These are phyloP conservation scores for Fusarium brachygibbosum DNA, from an alignment of 2,329 filamentous ascomycete species.

Conservation along the genomic window DNA sequence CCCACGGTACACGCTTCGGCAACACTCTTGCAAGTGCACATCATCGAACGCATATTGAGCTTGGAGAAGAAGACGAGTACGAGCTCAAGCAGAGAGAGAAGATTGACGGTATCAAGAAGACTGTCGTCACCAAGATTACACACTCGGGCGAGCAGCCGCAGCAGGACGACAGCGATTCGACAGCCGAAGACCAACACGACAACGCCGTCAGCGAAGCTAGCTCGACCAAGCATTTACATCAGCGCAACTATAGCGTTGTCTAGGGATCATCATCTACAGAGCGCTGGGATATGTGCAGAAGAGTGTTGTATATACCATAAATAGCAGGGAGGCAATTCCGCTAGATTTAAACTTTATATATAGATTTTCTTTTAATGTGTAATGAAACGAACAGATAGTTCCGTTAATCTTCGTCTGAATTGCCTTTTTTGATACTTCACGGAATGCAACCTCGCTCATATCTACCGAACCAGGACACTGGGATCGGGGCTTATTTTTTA, in stretches of 20 bases:
- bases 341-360: not conserved
- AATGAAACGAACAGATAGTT: constrained; percentile 13
- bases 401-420: constrained; percentile 5
- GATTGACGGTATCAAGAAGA: constrained; percentile 47
- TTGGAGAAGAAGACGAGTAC: constrained; percentile 46
- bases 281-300: not conserved
- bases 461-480: not conserved
- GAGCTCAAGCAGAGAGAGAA: constrained; percentile 45
- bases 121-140: constrained; percentile 42
- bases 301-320: not conserved
- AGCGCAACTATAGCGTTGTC: constrained; percentile 25
- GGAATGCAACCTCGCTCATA: not conserved
- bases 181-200: constrained; percentile 43
- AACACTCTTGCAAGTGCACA: constrained; percentile 40
- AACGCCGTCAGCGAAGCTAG: constrained; percentile 45
- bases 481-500: not conserved
- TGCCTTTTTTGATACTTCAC: too few species aligned
- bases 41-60: constrained; percentile 47
- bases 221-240: constrained; percentile 43
- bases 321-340: not conserved
- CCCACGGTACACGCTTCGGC: constrained; percentile 35
- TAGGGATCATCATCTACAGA: not conserved
- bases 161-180: constrained; percentile 25
- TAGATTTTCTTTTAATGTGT: constrained; percentile 35
- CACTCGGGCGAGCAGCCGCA: not conserved